Evolutionary conservation across 495 filamentous ascomycete species (phyloP).

Genomic region (Filosporella fistucella): DNA sequence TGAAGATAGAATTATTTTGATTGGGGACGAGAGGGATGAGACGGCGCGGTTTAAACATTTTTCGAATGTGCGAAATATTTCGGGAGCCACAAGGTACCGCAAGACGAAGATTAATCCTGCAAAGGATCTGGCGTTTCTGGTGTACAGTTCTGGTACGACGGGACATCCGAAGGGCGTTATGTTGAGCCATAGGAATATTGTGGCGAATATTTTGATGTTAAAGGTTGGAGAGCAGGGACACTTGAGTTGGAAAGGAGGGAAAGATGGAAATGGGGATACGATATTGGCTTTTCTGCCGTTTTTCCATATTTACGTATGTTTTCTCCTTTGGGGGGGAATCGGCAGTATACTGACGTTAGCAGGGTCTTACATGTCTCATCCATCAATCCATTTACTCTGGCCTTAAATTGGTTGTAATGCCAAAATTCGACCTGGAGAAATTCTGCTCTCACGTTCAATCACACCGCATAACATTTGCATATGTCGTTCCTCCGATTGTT

Average conservation of each 20-base stretch:
- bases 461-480: conserved; percentile 69
- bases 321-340: conserved; percentile 13
- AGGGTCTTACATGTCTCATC: conserved; percentile 58
- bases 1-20: conserved; percentile 62
- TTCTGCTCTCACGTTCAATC: conserved; percentile 75
- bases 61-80: conserved; percentile 59
- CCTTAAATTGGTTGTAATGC: conserved; percentile 67
- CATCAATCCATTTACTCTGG: conserved; percentile 64
- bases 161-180: conserved; percentile 93
- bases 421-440: conserved; percentile 76
- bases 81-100: conserved; percentile 35
- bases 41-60: conserved; percentile 67
- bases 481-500: conserved; percentile 82
- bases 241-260: conserved; percentile 54
- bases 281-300: conserved; percentile 83
- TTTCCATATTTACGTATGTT: conserved; percentile 76
- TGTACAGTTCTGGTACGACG: conserved; percentile 90
- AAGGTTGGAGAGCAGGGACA: conserved; percentile 54
- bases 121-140: conserved; percentile 60
- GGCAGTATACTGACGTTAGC: conserved; percentile 34
- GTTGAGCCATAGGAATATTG: conserved; percentile 77
- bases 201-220: conserved; percentile 57
- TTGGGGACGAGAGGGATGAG: conserved; percentile 70
- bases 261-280: conserved; percentile 61
- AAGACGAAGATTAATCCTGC: conserved; percentile 42